Conservation (phyloP, 768 basidiomycete species). For the Mycena galopus region DNA sequence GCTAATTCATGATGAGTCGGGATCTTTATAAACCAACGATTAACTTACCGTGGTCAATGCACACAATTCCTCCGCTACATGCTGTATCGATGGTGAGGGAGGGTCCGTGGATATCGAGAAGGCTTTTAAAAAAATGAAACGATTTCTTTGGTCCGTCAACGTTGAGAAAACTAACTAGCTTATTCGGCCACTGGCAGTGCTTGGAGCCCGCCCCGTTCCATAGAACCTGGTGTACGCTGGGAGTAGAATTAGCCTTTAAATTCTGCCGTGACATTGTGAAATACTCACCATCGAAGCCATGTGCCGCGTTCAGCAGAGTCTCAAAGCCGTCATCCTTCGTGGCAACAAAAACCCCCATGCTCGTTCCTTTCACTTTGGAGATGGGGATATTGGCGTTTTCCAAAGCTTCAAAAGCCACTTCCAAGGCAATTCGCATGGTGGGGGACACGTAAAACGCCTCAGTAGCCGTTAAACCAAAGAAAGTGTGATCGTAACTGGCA, state of each 20-base stretch:
- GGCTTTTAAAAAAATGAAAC: conserved; percentile 4
- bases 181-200: conserved; percentile 31
- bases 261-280: background rate
- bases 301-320: conserved; percentile 27
- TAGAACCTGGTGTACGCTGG: conserved; percentile 33
- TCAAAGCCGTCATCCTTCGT: conserved; percentile 33
- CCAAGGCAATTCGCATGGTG: conserved; percentile 32
- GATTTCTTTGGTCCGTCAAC: background rate
- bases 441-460: conserved; percentile 36
- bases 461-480: conserved; percentile 35
- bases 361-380: conserved; percentile 29
- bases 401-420: conserved; percentile 35
- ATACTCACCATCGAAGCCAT: conserved; percentile 33
- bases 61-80: conserved; percentile 35
- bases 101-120: conserved; percentile 35
- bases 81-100: conserved; percentile 35
- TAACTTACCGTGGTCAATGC: conserved; percentile 31
- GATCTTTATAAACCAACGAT: background rate
- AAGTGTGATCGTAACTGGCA: conserved; percentile 28
- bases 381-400: conserved; percentile 37
- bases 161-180: conserved; percentile 33
- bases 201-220: conserved; percentile 32
- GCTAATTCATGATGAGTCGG: conserved; percentile 3
- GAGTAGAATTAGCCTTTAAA: background rate
- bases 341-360: conserved; percentile 29